Evolutionary conservation across 306 rosid genomes (phyloP), one percentile per base, ranked within the genome.

Genomic region (cucumber (Cucumis sativus)): DNA sequence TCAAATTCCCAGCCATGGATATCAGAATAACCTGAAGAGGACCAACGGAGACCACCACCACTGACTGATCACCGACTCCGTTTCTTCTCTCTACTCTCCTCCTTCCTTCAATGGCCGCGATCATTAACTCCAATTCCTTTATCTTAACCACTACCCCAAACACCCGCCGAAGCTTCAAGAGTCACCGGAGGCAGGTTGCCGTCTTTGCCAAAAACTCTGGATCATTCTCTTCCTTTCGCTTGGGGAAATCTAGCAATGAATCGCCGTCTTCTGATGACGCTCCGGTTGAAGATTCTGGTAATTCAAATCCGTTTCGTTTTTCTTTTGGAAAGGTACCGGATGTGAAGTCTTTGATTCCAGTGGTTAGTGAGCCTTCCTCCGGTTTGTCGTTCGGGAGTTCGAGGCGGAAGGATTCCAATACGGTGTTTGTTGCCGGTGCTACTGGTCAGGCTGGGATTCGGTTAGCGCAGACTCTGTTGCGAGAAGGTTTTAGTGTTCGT

Each of bases 341-440:
- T 68, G 88, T 89, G 0, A 85, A 87, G 13, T 86, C 99, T 6
- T 80, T 95, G 89, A 81, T 95, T 25, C 98, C 97, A 0, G 88
- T 79, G 35, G 85, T 77, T 47, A 81, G 57, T 43, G 84, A 62
- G n/a, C 77, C 88, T 73, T 67, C 92, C 58, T 81, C 94, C 0
- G 95, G 93, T 6, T 78, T 93, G 49, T 86, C 92, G 6, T 88
- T 95, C 73, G 96, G 95, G 16, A 85, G 47, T 72, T 47, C 76
- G 52, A 87, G 97, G 75, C 88, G 92, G 2, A 95, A 95, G 88
- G 99, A 95, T 56, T 81, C 96, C 15, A 71, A 88, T 1, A 84
- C 96, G 0, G 99, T 95, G 45, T 95, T 95, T 66, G 99, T 95
- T 49, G 96, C 99, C 0, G 97, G 97, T 0, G 97, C 98, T 4